Evolutionary conservation across 805 yeast species (phyloP).

Genomic region (Candida yuanshanica): DNA sequence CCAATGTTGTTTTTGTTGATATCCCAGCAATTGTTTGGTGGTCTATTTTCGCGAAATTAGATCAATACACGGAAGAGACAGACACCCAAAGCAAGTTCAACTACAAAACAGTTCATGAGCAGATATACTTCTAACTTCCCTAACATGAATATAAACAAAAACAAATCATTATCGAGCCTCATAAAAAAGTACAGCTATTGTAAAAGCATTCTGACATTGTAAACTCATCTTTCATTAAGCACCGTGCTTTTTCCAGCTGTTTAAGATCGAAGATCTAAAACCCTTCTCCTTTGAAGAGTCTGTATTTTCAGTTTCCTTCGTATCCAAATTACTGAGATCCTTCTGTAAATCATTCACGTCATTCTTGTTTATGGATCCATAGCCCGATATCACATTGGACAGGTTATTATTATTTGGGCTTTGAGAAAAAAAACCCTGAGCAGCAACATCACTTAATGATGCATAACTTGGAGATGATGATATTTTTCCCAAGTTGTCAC

Average conservation of each 20-base stretch:
- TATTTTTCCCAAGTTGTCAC: slow-evolving; percentile 10
- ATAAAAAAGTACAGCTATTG: background rate
- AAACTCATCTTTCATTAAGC: background rate
- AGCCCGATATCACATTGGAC: slow-evolving; percentile 5
- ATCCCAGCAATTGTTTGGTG: too few relatives aligned
- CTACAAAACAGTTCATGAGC: too few relatives aligned
- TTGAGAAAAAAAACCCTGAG: slow-evolving; percentile 30
- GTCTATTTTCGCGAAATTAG: too few relatives aligned
- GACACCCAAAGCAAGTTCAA: too few relatives aligned
- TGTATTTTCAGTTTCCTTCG: background rate
- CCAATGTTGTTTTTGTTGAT: background rate
- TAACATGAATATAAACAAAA: too few relatives aligned
- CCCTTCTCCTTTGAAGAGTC: background rate
- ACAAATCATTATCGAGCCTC: background rate
- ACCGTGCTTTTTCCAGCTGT: background rate
- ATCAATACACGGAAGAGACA: too few relatives aligned
- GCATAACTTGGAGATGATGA: slow-evolving; percentile 35
- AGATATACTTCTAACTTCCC: too few relatives aligned
- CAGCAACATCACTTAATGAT: slow-evolving; percentile 48
- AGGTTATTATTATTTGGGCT: slow-evolving; percentile 12
- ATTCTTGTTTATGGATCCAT: background rate
- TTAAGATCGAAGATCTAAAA: background rate
- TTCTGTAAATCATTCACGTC: background rate
- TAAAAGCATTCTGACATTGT: too few relatives aligned
- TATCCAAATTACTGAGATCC: slow-evolving; percentile 8